Base-by-base conservation (phyloP, 805 yeast species). In the Priceomyces carsonii region DNA sequence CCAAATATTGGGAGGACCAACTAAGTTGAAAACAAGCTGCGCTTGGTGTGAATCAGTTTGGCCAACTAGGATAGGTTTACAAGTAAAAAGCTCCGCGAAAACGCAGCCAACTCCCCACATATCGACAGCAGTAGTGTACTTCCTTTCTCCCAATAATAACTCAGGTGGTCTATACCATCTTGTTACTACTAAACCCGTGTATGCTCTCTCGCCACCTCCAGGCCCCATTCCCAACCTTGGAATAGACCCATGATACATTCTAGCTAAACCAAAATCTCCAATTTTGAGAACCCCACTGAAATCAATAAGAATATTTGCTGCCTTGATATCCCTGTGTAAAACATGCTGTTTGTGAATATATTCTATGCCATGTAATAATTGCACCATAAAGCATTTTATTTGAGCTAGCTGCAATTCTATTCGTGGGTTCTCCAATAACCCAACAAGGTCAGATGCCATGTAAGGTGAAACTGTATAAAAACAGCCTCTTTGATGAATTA, bases 161-260 rank as follows among this genome's bases (percentile, higher is more conserved):
- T 91, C 99, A 0, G 98, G 99, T 1, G 99, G 95, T 39, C 99
- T 71, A 60, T 95, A 93, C 99, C 99, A 93, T 45, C 99, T 65
- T 0, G 99, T 93, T 24, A 93, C 98, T 2, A 93, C 99, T 36
- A 77, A 51, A 1, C 77, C 80, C 0, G 82, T 77, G 47, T 77
- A 77, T 14, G 65, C 65, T 32, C 70, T 55, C 33, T 62, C 67
- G 0, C 81, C 81, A 3, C 81, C 81, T 3, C 82, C 81, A 0
- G 81, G 80, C 0, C 82, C 82, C 29, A 54, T 55, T 3, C 69
- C 72, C 3, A 62, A 42, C 9, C 65, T 66, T 1, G 95, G 95
- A 0, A 71, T 64, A 3, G 65, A 57, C 1, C 89, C 95, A 38
- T 71, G 74, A 55, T 79, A 85, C 13, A 71, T 57, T 43, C 98